A percentile compares a stretch with the other conserved stretches of the same genome.
phyloP scores from a whole-genome alignment of 2,329 filamentous ascomycete species.

The Fusarium hostae region DNA sequence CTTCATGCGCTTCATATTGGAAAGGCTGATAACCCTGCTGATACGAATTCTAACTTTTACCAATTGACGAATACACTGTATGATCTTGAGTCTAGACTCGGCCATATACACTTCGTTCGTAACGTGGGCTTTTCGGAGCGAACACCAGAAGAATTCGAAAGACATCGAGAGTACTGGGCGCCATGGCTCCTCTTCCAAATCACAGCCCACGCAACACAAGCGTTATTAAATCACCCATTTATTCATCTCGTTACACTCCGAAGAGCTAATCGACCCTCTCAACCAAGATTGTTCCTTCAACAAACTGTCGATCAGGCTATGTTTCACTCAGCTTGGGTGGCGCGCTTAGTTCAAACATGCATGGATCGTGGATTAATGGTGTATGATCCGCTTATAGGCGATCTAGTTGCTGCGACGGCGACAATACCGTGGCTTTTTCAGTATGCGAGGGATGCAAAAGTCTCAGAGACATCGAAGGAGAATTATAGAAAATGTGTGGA shows the following conservation, averaged over 20 bases:
- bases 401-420: conserved; percentile 36
- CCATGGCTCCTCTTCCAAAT: conserved; percentile 39
- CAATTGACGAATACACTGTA: conserved; percentile 34
- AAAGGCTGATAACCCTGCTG: conserved; percentile 27
- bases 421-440: conserved; percentile 42
- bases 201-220: conserved; percentile 32
- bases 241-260: conserved; percentile 34
- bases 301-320: conserved; percentile 40
- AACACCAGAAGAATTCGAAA: conserved; percentile 22
- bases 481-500: conserved; percentile 32
- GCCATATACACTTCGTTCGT: conserved; percentile 35
- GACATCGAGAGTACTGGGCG: conserved; percentile 36
- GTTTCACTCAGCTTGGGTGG: conserved; percentile 41
- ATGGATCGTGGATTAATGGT: conserved; percentile 32
- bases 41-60: conserved; percentile 36
- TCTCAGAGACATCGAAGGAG: conserved; percentile 28
- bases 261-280: conserved; percentile 18
- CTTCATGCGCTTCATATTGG: conserved; percentile 30
- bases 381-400: conserved; percentile 35
- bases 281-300: conserved; percentile 32
- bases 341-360: conserved; percentile 34
- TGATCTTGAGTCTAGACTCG: conserved; percentile 25
- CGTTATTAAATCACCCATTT: conserved; percentile 35
- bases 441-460: conserved; percentile 33
- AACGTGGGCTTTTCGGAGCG: conserved; percentile 40